Evolutionary conservation across 176 grass and related monocot species (phyloP), one percentile per base, ranked within the genome.

Genomic region (Musa beccarii): DNA sequence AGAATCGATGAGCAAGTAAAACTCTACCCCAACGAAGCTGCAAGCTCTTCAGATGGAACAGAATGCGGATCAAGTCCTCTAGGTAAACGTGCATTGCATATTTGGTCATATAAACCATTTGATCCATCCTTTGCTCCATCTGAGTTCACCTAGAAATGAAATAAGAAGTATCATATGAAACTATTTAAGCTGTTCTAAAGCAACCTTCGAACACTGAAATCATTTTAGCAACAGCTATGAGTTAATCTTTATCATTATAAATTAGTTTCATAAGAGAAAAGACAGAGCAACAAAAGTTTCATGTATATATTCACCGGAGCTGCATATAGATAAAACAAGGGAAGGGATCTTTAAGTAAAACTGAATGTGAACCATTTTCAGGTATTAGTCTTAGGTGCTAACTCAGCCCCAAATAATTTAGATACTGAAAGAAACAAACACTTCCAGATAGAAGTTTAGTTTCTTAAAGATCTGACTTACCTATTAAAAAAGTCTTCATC

Each of bases 31-130:
- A 99, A 82, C 66, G 95, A 91, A 80, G 95, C 88, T 9, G 95
- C 87, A 67, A 99, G 75, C 77, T 99, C 90, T 84, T 94, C 90
- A 64, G 95, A 83, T 84, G 90, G 90, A 74, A 99, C 79, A 59
- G 95, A 92, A 86, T 99, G 88, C 50, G 95, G 90, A 84, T 94
- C 85, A 0, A 99, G 90, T 83, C 84, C 95, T 71, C 80, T 83
- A 86, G 95, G 95, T 71, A 99, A 82, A 70, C 84, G 86, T 56
- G 81, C 81, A 76, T 78, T 75, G 1, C 90, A 94, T 82, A 99
- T 94, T 54, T 85, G 74, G 84, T 99, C 95, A 82, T 87, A 91
- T 54, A 81, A 78, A 69, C 89, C 85, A 89, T 67, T 83, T 63
- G 82, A 89, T 12, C 83, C 83, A 64, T 91, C 88, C 80, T 94